These are phyloP conservation scores for Pichia insulana DNA, from an alignment of 805 yeast genomes.

Conservation along the genomic window DNA sequence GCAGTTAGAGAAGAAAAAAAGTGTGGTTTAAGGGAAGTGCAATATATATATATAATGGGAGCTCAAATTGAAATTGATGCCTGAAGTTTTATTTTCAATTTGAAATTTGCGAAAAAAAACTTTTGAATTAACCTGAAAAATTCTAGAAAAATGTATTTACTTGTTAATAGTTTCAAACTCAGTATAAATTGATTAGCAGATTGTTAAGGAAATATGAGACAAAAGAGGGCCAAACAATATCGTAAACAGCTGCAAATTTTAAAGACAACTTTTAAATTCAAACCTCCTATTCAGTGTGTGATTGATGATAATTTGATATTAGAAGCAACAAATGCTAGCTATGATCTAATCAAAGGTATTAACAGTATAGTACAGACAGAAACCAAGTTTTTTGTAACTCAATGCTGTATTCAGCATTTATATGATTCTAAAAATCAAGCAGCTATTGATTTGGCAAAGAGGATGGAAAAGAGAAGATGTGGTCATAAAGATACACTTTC, in stretches of 20 bases:
- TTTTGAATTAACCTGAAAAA: too few species aligned
- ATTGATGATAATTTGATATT: constrained; percentile 75
- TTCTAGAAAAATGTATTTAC: too few species aligned
- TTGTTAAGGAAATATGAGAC: constrained; percentile 66
- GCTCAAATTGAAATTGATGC: too few species aligned
- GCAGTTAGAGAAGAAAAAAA: too few species aligned
- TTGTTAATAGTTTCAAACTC: too few species aligned
- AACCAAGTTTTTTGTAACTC: constrained; percentile 86
- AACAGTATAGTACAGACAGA: constrained; percentile 77
- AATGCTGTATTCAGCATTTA: constrained; percentile 85
- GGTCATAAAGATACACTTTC: constrained; percentile 54
- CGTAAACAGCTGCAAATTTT: constrained; percentile 87
- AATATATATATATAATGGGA: too few species aligned
- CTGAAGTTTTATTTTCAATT: too few species aligned
- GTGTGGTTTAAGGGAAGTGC: too few species aligned
- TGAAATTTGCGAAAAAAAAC: too few species aligned
- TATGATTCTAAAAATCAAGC: constrained; percentile 63
- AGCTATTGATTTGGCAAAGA: constrained; percentile 78
- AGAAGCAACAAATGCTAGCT: constrained; percentile 57
- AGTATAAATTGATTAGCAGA: too few species aligned
- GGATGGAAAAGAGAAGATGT: constrained; percentile 85
- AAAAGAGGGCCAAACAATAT: constrained; percentile 89
- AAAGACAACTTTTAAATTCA: constrained; percentile 78
- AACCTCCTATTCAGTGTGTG: constrained; percentile 87
- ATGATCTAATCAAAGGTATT: constrained; percentile 74